Evolutionary conservation across 2,329 filamentous ascomycete genomes (phyloP), one percentile per base, ranked within the genome.

Genomic region (Aspergillus oerlinghausenensis): DNA sequence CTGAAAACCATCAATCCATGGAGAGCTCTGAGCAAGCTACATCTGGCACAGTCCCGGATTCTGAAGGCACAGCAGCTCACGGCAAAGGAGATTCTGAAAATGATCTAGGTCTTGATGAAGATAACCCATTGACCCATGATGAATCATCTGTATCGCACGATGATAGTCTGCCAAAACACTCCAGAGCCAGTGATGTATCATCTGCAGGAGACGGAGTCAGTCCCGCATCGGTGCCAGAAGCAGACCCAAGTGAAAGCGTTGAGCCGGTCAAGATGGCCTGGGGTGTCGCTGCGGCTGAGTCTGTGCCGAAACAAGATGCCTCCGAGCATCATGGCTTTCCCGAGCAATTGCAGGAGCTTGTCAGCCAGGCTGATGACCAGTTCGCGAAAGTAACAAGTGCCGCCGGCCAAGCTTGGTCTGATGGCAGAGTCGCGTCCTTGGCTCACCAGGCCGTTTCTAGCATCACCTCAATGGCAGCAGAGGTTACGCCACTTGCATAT

Each of bases 401-500:
- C 29, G 80, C 84, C 29, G 81, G 80, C 57, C 82, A 85, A 69
- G 83, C 82, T 26, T 68, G 79, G 5, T 71, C 69, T 23, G 76
- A 77, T 3, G 80, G 81, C 58, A 79, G 78, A 47, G 74, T 79
- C 7, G 80, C 78, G 2, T 83, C 80, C 49, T 63, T 84, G 32
- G 83, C 82, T 32, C 79, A 75, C 49, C 82, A 82, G 51, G 80
- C 84, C 60, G 55, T 45, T 28, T 85, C 83, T 4, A 69, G 85
- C n/a, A 75, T 75, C 14, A 80, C 80, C 5, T 83, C 82, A 2
- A n/a, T 23, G 23, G 82, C 70, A 8, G 61, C 67, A 23, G 67
- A 71, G 5, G 67, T 70, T 42, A 76, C 78, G 58, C 77, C 79
- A 9, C 73, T 84, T 19, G 79, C 80, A 57, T 84, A 81, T 5